Percentiles rank a stretch among this genome's conserved stretches.
Conservation (phyloP, 2,329 filamentous ascomycete genomes). For the Verticillium nonalfalfae region DNA sequence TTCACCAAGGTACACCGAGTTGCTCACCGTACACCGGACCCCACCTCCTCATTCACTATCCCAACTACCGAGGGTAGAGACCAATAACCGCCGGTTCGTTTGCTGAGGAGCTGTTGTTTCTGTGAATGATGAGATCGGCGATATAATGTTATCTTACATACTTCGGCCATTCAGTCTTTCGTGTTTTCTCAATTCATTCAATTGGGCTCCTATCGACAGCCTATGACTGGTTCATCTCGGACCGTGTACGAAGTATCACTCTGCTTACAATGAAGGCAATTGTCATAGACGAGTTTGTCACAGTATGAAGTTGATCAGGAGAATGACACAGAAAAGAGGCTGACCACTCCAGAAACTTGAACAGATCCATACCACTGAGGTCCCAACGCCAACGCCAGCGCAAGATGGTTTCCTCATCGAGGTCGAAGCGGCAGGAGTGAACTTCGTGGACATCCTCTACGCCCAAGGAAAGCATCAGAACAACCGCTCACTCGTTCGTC, state of each 20-base stretch:
- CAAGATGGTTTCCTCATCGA: conserved; percentile 17
- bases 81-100: background rate
- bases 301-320: conserved; percentile 5
- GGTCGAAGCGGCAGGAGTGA: conserved; percentile 49
- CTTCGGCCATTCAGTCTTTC: too few relatives aligned
- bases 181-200: too few relatives aligned
- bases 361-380: conserved; percentile 16
- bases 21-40: background rate
- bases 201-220: too few relatives aligned
- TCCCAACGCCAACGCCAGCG: conserved; percentile 12
- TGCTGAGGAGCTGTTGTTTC: background rate
- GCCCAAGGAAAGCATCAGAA: conserved; percentile 55
- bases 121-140: background rate
- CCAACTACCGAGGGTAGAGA: background rate
- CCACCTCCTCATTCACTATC: background rate
- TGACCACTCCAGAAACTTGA: conserved; percentile 10
- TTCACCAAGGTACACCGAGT: background rate
- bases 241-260: too few relatives aligned
- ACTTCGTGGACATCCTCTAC: conserved; percentile 56
- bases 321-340: background rate
- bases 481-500: conserved; percentile 46
- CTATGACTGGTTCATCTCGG: too few relatives aligned
- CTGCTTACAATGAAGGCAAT: conserved; percentile 19
- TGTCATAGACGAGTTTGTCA: conserved; percentile 18
- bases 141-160: background rate